Evolutionary conservation across 768 basidiomycete genomes (phyloP), one percentile per base, ranked within the genome.

Genomic region (Hypsizygus marmoreus): DNA sequence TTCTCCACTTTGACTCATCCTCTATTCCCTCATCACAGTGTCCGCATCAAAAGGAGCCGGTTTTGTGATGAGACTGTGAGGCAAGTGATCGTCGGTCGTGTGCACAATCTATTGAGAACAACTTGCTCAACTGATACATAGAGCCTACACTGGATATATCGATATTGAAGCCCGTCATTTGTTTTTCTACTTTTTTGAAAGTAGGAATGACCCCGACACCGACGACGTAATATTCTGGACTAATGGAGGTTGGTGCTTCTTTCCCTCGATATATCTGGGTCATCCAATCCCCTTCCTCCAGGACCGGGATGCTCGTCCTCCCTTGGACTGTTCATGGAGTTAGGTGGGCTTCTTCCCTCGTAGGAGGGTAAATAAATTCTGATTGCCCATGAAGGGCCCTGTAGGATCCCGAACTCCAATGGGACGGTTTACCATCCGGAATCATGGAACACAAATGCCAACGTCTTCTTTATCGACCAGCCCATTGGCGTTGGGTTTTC

Each of bases 311-410:
- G 76, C 51, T 68, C 67, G 1, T 64, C 69, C 3, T 71, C 82
- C 22, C 57, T 84, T 0, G 87, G 84, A 3, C 65, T 88, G 9
- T 82, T 88, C 53, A 86, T 87, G 84, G 86, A 88, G 61, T 69
- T 77, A 47, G 87, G 86, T 57, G 76, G 72, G 17, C 80, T 74
- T 49, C 65, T n/a, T n/a, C n/a, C n/a, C n/a, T n/a, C n/a, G n/a
- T n/a, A n/a, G n/a, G n/a, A n/a, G n/a, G n/a, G n/a, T n/a, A n/a
- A n/a, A n/a, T n/a, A 11, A 37, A 34, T 19, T 6, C 14, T 11
- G 23, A n/a, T n/a, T n/a, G n/a, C n/a, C 16, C 8, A 24, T 10
- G 6, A 6, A 81, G 84, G 86, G n/a, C 89, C 89, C 1, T 92
- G 90, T 60, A 74, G 79, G 30, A 74, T 88, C 12, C 66, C 72